These are phyloP conservation scores for Eimeria zaria DNA, from an alignment of 169 alveolate genomes.

Conservation along the genomic window DNA sequence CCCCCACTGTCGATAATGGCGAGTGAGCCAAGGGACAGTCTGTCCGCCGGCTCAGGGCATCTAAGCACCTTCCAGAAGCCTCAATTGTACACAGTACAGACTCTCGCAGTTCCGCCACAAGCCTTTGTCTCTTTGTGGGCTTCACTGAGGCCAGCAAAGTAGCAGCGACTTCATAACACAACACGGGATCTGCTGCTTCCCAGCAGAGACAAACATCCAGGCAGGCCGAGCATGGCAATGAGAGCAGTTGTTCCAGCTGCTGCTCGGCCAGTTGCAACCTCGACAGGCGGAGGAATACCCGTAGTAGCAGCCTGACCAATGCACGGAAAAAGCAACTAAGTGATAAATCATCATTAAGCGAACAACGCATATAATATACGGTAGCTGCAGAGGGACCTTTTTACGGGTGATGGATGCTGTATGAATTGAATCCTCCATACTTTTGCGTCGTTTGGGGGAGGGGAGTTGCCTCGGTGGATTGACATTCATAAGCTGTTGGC, in stretches of 20 bases:
- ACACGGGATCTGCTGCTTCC: slow-evolving; percentile 54
- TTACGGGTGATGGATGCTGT: background rate
- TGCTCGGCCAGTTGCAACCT: slow-evolving; percentile 40
- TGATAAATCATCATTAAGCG: background rate
- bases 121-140: slow-evolving; percentile 71
- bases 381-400: background rate
- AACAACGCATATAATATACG: background rate
- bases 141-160: slow-evolving; percentile 53
- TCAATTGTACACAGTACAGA: slow-evolving; percentile 21
- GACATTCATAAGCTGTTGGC: slow-evolving; percentile 23
- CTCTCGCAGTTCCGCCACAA: slow-evolving; percentile 23
- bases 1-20: background rate
- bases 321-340: background rate
- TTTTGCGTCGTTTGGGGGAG: slow-evolving; percentile 23
- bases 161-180: slow-evolving; percentile 32
- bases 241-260: slow-evolving; percentile 27
- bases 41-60: slow-evolving; percentile 7
- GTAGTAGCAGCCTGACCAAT: slow-evolving; percentile 43
- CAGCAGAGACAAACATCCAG: slow-evolving; percentile 51
- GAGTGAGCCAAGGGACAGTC: slow-evolving; percentile 31
- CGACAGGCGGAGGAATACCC: slow-evolving; percentile 62
- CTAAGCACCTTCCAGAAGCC: background rate
- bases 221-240: slow-evolving; percentile 62
- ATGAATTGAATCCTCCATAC: background rate
- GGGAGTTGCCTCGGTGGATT: slow-evolving; percentile 13